Evolutionary conservation across 805 yeast genomes (phyloP).

Genomic region (Wickerhamiella kazuoi): DNA sequence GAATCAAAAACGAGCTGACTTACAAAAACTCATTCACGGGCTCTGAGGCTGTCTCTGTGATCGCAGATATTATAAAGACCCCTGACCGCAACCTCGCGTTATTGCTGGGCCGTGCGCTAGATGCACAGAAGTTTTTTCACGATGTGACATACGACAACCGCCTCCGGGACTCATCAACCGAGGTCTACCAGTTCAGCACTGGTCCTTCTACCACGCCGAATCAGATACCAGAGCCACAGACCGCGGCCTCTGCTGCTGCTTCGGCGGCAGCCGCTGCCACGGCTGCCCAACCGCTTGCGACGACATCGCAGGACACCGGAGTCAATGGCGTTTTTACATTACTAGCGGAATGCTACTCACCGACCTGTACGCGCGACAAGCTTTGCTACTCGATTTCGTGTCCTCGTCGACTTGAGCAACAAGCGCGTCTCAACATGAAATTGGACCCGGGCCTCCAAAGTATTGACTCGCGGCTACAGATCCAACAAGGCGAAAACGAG

Average conservation of each 20-base stretch:
- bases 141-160: constrained; percentile 93
- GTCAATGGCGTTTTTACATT: constrained; percentile 89
- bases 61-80: constrained; percentile 70
- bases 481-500: constrained; percentile 46
- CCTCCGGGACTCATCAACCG: constrained; percentile 69
- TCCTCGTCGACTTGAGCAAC: constrained; percentile 90
- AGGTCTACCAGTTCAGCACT: constrained; percentile 57
- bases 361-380: constrained; percentile 79
- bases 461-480: constrained; percentile 49
- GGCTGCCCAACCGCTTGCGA: background rate
- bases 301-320: constrained; percentile 9
- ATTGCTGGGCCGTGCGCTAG: constrained; percentile 74
- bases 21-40: constrained; percentile 92
- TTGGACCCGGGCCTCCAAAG: constrained; percentile 71
- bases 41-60: constrained; percentile 79
- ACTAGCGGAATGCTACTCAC: constrained; percentile 87
- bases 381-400: constrained; percentile 92
- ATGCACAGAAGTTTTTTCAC: constrained; percentile 85
- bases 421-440: constrained; percentile 75
- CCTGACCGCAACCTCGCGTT: constrained; percentile 83
- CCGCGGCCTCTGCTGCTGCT: constrained; percentile 2
- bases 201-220: constrained; percentile 2
- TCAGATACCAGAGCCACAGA: constrained; percentile 9
- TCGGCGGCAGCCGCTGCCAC: constrained; percentile 3
- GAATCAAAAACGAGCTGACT: constrained; percentile 76